Evolutionary conservation across 306 rosid genomes (phyloP).

Genomic region (Cucurbita ficifolia): DNA sequence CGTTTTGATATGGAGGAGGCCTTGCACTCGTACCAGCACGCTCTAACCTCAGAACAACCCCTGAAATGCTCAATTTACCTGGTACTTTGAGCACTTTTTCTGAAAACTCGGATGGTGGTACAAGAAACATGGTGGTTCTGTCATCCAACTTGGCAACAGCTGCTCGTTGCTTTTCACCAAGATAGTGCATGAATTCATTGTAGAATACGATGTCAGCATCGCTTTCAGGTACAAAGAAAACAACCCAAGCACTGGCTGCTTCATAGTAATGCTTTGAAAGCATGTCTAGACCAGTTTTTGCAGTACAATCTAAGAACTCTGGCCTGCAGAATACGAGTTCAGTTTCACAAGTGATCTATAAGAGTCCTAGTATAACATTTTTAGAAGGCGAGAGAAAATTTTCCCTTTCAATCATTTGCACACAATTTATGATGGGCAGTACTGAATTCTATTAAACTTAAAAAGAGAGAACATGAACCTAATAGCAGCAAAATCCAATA

Average conservation of each 20-base stretch:
- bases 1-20: constrained; percentile 31
- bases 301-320: constrained; percentile 89
- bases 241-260: constrained; percentile 93
- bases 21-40: constrained; percentile 42
- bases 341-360: background rate
- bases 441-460: background rate
- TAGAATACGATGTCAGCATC: constrained; percentile 76
- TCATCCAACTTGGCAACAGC: constrained; percentile 91
- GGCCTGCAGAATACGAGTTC: constrained; percentile 43
- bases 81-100: constrained; percentile 85
- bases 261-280: constrained; percentile 93
- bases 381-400: background rate
- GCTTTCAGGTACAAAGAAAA: constrained; percentile 87
- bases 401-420: background rate
- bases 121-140: constrained; percentile 82
- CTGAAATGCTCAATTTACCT: constrained; percentile 88
- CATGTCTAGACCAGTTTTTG: constrained; percentile 93
- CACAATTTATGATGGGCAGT: background rate
- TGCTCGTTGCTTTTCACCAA: constrained; percentile 87
- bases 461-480: background rate
- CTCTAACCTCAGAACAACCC: constrained; percentile 82
- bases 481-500: background rate
- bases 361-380: background rate
- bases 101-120: constrained; percentile 93
- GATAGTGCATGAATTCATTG: constrained; percentile 87